A percentile compares a stretch with the other conserved stretches of the same genome.
Evolutionary conservation across 2,329 filamentous ascomycete genomes (phyloP).

Genomic region (Pseudogymnoascus destructans): DNA sequence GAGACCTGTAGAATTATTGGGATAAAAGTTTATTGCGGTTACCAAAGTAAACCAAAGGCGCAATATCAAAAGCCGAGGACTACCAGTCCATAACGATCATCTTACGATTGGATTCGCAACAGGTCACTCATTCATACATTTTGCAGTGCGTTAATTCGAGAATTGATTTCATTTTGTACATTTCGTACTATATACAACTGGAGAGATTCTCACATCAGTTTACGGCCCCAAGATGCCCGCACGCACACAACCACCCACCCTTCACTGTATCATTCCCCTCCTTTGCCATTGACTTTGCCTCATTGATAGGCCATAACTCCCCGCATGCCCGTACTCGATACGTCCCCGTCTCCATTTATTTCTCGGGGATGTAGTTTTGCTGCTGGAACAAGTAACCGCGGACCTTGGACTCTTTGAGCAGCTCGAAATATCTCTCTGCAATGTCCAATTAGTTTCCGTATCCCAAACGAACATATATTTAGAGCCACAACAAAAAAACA

Average conservation of each 20-base stretch:
- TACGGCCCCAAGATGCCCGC: neutral
- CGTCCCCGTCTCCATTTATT: slow-evolving; percentile 13
- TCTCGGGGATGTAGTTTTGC: slow-evolving; percentile 56
- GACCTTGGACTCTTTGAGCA: slow-evolving; percentile 64
- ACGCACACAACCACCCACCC: neutral
- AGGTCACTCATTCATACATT: neutral
- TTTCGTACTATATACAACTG: slow-evolving; percentile 10
- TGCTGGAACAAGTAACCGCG: slow-evolving; percentile 70
- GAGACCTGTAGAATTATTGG: slow-evolving; percentile 6
- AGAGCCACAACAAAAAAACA: neutral
- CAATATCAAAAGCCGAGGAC: slow-evolving; percentile 6
- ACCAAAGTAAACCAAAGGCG: neutral
- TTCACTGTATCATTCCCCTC: neutral
- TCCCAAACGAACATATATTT: neutral
- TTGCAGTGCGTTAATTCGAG: neutral
- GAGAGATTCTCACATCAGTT: neutral
- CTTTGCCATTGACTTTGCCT: slow-evolving; percentile 5
- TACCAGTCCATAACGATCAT: neutral
- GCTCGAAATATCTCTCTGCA: slow-evolving; percentile 64
- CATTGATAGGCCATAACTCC: neutral
- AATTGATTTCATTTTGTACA: slow-evolving; percentile 9
- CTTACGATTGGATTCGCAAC: neutral
- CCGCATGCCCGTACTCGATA: neutral
- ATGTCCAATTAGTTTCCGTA: slow-evolving; percentile 12
- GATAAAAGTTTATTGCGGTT: slow-evolving; percentile 9